phyloP scores from a whole-genome alignment of 2,329 filamentous ascomycete species.

The Ophiostoma sp. region DNA sequence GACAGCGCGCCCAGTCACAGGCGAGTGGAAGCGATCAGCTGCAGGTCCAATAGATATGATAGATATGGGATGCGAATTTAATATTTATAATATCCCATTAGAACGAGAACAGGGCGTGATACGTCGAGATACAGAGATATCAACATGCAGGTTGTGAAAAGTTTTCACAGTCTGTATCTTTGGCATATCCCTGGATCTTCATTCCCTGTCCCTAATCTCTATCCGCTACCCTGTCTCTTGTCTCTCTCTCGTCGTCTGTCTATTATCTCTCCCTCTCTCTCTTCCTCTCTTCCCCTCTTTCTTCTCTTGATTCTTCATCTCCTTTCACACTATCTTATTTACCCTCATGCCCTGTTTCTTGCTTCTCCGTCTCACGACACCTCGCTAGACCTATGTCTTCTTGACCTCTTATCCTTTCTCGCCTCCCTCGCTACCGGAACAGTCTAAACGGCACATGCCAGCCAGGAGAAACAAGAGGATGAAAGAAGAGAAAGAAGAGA shows the following conservation, averaged over 20 bases:
- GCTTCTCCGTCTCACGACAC: background rate
- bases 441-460: background rate
- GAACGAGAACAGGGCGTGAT: background rate
- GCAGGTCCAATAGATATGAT: constrained; percentile 3
- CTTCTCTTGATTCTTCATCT: background rate
- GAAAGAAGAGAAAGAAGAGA: background rate
- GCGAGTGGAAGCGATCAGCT: background rate
- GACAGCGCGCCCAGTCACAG: background rate
- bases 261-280: background rate
- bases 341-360: background rate
- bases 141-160: constrained; percentile 14
- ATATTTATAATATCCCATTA: no score
- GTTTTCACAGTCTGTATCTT: background rate
- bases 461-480: background rate
- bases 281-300: background rate
- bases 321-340: background rate
- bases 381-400: background rate
- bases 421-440: background rate
- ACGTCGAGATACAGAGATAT: constrained; percentile 15
- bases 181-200: no score
- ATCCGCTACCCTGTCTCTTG: background rate
- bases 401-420: background rate
- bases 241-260: background rate
- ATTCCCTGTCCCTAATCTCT: background rate
- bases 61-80: background rate